Evolutionary conservation across 306 rosid genomes (phyloP), one percentile per base, ranked within the genome.

Genomic region (Astragalus membranaceus): DNA sequence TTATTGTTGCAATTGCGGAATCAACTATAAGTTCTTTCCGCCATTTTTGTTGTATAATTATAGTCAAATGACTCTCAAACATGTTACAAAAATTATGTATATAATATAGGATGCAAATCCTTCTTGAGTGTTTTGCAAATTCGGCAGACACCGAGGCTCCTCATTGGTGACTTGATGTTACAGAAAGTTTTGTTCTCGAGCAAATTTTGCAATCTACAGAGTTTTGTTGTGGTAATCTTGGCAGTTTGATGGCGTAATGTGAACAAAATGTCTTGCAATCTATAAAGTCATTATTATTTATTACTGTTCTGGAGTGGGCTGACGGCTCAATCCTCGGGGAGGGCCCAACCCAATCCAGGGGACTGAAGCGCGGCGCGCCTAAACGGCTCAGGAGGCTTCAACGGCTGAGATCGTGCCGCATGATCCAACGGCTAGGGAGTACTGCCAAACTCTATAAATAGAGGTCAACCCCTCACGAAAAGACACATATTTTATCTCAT

Each of bases 1-100:
- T 84, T 90, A 10, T 79, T 93, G 87, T 54, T 41, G 53, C 83
- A 58, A 46, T 78, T 93, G 73, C 83, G 93, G 80, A 79, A 78
- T 76, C 92, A 90, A 75, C 69, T 85, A 26, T 87, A 79, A 75
- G 44, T 62, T 41, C 52, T 47, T 47, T 49, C 20, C 33, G 65
- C 56, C 70, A n/a, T 72, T 79, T 53, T 80, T 68, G 65, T 29
- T 81, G 73, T 70, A 79, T 70, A 68, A 50, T 57, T 70, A 76
- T 78, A 74, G 15, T 57, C 15, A 49, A 64, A 62, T 67, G 51
- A 23, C 54, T 85, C 80, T 85, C 57, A 60, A 61, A 73, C 51
- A 70, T 77, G 73, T 57, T 66, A 46, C 77, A 85, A 55, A 79
- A 78, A 67, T 85, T 74, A 39, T 78, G 92, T 84, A 85, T 65